Base-by-base conservation (phyloP, 148 eudicot species). In the Camellia lanceoleosa region DNA sequence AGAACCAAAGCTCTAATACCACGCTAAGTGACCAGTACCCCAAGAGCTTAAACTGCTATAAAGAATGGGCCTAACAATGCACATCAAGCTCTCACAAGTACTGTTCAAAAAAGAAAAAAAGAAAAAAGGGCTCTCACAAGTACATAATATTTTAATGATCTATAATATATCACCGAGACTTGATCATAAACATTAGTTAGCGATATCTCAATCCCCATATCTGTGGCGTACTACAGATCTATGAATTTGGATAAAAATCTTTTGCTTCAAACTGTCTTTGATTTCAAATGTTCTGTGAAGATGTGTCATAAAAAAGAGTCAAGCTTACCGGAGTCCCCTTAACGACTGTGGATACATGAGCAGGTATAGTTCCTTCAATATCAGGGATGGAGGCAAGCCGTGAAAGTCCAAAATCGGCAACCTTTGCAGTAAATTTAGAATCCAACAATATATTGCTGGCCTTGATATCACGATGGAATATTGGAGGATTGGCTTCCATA, bases 361-460 rank as follows among this genome's bases (percentile, higher is more conserved):
- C 83, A 42, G 97, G 94, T 42, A 82, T 61, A 76, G 59, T 66
- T 44, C 97, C 98, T 79, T 88, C 92, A 51, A 76, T 58, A 52
- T 91, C 96, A 0, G 93, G 87, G 71, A 90, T 85, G n/a, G 98
- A 96, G 79, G 96, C 97, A 15, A 95, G 93, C n/a, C 90, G 85
- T 76, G 98, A 95, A 49, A 95, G 84, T 83, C 98, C 98, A 82
- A 95, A 95, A 85, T 95, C 98, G 81, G 98, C 90, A 78, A 93
- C 98, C 71, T 95, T 95, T 7, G 97, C 97, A 59, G 62, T 90
- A 52, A 83, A 83, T 19, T 84, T 88, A 5, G 94, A 82, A 86
- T 95, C 98, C 65, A 95, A 74, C 76, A 95, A 79, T 77, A 95
- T 95, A 85, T 95, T 95, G 81, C 80, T 95, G 70, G 98, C 91